phyloP scores from a whole-genome alignment of 345 rosid species.

The Gossypium raimondii region DNA sequence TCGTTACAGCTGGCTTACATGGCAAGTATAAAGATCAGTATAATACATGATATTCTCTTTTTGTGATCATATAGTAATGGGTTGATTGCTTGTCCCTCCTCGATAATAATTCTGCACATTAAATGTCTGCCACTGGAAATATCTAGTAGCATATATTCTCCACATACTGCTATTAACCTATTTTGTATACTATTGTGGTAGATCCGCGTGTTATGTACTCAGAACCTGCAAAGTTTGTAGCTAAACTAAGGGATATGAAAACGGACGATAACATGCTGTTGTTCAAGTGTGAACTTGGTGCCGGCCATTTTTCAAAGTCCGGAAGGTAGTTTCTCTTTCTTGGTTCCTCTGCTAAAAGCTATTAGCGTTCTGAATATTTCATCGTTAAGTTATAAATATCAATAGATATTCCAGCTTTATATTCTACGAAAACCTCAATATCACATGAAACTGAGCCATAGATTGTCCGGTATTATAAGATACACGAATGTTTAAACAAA shows the following conservation, averaged over 20 bases:
- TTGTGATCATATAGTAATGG: background rate
- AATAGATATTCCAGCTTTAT: background rate
- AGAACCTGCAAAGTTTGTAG: slow-evolving; percentile 89
- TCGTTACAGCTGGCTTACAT: slow-evolving; percentile 78
- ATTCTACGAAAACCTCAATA: background rate
- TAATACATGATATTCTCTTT: background rate
- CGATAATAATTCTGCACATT: background rate
- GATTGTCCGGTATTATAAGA: background rate
- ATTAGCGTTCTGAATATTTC: background rate
- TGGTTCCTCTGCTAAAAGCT: background rate
- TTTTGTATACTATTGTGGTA: slow-evolving; percentile 25
- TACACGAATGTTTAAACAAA: background rate
- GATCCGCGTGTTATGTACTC: slow-evolving; percentile 94
- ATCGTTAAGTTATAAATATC: background rate
- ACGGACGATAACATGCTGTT: slow-evolving; percentile 62
- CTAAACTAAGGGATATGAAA: slow-evolving; percentile 85
- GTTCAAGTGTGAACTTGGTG: slow-evolving; percentile 88
- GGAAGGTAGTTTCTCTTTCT: slow-evolving; percentile 56
- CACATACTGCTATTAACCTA: background rate
- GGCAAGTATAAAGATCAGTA: slow-evolving; percentile 40
- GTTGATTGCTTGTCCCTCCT: background rate
- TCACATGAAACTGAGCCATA: background rate
- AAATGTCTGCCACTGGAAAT: background rate
- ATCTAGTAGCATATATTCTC: background rate
- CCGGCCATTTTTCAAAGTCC: slow-evolving; percentile 93